Conservation (phyloP, 208 protist species). For the Entamoeba histolytica region DNA sequence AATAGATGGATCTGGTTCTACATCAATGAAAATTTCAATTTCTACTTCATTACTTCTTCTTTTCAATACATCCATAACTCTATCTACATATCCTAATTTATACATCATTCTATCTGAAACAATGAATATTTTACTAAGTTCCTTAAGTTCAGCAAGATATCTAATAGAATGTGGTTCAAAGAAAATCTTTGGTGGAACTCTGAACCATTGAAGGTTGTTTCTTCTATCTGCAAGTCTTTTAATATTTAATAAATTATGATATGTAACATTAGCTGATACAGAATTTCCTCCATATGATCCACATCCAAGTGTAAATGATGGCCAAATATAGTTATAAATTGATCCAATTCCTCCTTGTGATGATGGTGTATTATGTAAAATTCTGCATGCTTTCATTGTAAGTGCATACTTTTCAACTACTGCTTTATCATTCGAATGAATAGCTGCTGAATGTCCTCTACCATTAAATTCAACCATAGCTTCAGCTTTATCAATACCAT, state of each 20-base stretch:
- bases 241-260: constrained; percentile 19
- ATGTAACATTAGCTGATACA: constrained; percentile 15
- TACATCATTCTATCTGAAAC: constrained; percentile 2
- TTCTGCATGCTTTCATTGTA: no score
- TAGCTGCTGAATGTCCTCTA: constrained; percentile 17
- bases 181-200: neutral
- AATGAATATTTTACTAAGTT: neutral
- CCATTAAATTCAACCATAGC: constrained; percentile 7
- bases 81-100: constrained; percentile 9
- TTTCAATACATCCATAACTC: neutral
- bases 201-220: neutral
- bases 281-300: constrained; percentile 18
- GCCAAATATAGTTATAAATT: constrained; percentile 24
- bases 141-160: no score
- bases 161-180: neutral
- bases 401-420: neutral
- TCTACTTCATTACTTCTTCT: neutral
- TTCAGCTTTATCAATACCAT: constrained; percentile 10
- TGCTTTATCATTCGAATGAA: constrained; percentile 10
- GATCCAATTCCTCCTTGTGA: constrained; percentile 28
- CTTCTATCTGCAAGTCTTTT: neutral
- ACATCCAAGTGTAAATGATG: constrained; percentile 28
- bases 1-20: constrained; percentile 13
- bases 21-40: constrained; percentile 8
- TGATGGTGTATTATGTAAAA: constrained; percentile 16